Percentiles rank a stretch among this genome's conserved stretches.
Evolutionary conservation across 495 filamentous ascomycete genomes (phyloP).

Genomic region (Margaritispora aquatica): DNA sequence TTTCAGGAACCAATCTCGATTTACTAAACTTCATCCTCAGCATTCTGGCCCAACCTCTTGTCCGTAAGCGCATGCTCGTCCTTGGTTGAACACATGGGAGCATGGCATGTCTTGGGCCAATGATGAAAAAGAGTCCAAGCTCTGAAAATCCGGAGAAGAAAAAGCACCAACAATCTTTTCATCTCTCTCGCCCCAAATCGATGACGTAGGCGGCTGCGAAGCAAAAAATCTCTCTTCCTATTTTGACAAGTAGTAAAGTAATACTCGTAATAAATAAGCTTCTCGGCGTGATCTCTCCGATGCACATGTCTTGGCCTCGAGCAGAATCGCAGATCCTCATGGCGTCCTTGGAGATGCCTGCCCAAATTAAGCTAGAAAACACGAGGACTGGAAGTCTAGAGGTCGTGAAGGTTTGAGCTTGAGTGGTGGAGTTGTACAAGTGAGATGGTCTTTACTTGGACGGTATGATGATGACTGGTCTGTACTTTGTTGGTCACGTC

Average conservation of each 20-base stretch:
- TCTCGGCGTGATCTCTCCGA: not conserved
- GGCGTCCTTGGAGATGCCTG: not conserved
- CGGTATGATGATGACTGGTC: no score
- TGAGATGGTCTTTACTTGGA: not conserved
- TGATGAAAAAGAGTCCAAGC: not conserved
- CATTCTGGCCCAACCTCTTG: not conserved
- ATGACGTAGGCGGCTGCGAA: not conserved
- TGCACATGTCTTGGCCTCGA: not conserved
- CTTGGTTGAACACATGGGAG: not conserved
- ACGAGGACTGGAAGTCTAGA: not conserved
- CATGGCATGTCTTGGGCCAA: not conserved
- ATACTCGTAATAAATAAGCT: no score
- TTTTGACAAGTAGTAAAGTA: no score
- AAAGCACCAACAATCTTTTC: not conserved
- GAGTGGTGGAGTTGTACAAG: not conserved
- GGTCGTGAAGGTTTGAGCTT: not conserved
- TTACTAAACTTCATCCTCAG: not conserved
- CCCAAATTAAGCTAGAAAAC: not conserved
- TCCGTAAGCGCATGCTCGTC: not conserved
- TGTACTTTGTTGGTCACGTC: not conserved
- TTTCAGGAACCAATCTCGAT: not conserved
- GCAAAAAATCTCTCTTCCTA: no score
- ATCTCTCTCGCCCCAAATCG: not conserved
- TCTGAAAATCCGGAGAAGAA: not conserved
- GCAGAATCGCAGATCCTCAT: not conserved